Percentiles rank a stretch among this genome's conserved stretches.
Evolutionary conservation across 2,329 filamentous ascomycete genomes (phyloP).

Genomic region (Apiospora saccharicola): DNA sequence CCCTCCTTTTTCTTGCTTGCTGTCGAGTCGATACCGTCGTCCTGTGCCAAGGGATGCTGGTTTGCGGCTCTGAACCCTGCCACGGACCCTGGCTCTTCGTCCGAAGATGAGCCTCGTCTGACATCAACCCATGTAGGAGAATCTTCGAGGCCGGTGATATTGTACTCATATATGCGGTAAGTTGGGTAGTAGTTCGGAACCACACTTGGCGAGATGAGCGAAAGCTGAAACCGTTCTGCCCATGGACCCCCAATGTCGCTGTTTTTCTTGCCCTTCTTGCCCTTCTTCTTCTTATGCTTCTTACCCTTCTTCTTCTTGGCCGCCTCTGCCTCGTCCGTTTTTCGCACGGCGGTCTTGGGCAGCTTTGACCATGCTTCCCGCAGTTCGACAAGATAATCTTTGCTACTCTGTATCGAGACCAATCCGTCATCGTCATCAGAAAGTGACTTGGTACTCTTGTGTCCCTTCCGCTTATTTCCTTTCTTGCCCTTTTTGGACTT

Average conservation of each 20-base stretch:
- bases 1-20: slow-evolving; percentile 49
- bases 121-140: slow-evolving; percentile 51
- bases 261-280: slow-evolving; percentile 60
- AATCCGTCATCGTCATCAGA: slow-evolving; percentile 21
- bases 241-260: slow-evolving; percentile 79
- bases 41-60: slow-evolving; percentile 24
- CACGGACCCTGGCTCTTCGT: slow-evolving; percentile 23
- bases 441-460: not conserved
- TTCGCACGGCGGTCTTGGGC: slow-evolving; percentile 57
- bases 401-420: slow-evolving; percentile 71
- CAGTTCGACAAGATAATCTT: slow-evolving; percentile 81
- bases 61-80: not conserved
- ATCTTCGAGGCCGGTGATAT: slow-evolving; percentile 78
- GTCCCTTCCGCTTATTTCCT: slow-evolving; percentile 37
- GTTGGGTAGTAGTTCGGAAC: slow-evolving; percentile 94
- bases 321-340: slow-evolving; percentile 33
- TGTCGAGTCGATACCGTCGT: slow-evolving; percentile 31
- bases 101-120: slow-evolving; percentile 37
- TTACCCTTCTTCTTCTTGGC: slow-evolving; percentile 36
- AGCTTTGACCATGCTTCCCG: slow-evolving; percentile 80
- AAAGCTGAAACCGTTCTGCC: slow-evolving; percentile 84
- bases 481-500: slow-evolving; percentile 40
- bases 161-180: slow-evolving; percentile 92
- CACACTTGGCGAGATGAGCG: slow-evolving; percentile 83
- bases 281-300: slow-evolving; percentile 59